These are phyloP conservation scores for Aspergillus novofumigatus DNA, from an alignment of 2,329 filamentous ascomycete genomes.

Conservation along the genomic window DNA sequence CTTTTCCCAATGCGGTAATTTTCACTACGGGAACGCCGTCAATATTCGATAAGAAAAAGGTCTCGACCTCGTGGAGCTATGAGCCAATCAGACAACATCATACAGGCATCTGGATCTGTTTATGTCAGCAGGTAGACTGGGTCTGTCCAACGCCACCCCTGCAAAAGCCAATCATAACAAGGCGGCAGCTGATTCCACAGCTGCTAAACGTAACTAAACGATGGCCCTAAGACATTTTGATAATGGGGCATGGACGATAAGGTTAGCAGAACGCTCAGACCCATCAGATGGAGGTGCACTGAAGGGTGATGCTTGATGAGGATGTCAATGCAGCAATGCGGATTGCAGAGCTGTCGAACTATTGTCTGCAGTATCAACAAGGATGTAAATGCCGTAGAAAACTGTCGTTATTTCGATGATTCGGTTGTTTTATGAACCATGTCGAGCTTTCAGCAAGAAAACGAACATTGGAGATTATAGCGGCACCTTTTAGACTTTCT, in stretches of 20 bases:
- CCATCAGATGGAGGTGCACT: background rate
- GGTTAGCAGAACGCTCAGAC: background rate
- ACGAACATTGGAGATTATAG: too few species aligned
- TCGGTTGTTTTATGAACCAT: too few species aligned
- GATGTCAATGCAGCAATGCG: background rate
- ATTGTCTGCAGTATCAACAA: background rate
- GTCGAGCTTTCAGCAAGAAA: background rate
- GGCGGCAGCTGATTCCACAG: background rate
- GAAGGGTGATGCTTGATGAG: background rate
- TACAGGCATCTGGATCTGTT: background rate
- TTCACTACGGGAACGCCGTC: conserved; percentile 2
- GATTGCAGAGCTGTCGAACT: background rate
- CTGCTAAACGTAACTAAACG: background rate
- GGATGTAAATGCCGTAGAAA: background rate
- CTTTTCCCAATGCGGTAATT: conserved; percentile 8
- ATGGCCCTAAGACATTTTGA: background rate
- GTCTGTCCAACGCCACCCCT: too few species aligned
- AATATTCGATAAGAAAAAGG: conserved; percentile 2
- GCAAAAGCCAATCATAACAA: background rate
- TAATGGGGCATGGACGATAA: background rate
- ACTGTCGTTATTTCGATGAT: too few species aligned
- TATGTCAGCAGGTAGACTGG: background rate
- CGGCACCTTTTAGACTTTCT: background rate
- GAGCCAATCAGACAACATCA: background rate
- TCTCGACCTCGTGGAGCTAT: background rate